Evolutionary conservation across 768 basidiomycete species (phyloP), one percentile per base, ranked within the genome.

Genomic region (Mycena kentingensis): DNA sequence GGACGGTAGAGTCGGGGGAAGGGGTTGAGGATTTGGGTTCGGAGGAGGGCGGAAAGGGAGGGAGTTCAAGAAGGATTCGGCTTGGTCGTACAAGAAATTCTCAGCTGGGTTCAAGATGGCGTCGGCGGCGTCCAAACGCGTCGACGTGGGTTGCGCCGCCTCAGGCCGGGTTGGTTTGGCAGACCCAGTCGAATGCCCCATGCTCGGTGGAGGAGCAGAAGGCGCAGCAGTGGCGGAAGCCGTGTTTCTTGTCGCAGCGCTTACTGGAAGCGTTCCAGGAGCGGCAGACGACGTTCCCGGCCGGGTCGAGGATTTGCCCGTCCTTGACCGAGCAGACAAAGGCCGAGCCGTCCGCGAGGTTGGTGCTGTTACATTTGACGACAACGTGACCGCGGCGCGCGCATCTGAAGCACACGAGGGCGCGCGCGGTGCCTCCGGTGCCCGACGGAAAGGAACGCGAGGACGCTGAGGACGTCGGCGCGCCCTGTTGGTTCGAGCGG

Each of bases 331-430:
- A 2, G 44, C 19, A 21, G 28, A 25, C 37, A 19, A 49, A 16
- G 0, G 46, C 21, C 39, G 34, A 8, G 19, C 25, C 25, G 41
- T 52, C 43, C 2, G 26, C 25, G 37, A 59, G 49, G 41, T 24
- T 11, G 18, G 24, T 41, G 7, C 19, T 16, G 13, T 19, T 19
- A 19, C 58, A 55, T 2, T 32, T 4, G 27, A 27, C 31, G 12
- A n/a, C 55, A 24, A 16, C 11, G 28, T 59, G 57, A 5, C 57
- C 57, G 5, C 52, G 44, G 11, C 21, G 22, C 0, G 53, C 53
- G 27, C 57, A 59, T 24, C 55, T n/a, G 28, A 55, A 39, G 58
- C 58, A 59, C 21, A 59, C 51, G 42, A 26, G 4, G 46, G 46
- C 12, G 12, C 38, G 24, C 16, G 54, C 49, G 41, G 26, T 46